Evolutionary conservation across 106 monocot genomes (phyloP), one percentile per base, ranked within the genome.

Genomic region (Dendrobium officinale): DNA sequence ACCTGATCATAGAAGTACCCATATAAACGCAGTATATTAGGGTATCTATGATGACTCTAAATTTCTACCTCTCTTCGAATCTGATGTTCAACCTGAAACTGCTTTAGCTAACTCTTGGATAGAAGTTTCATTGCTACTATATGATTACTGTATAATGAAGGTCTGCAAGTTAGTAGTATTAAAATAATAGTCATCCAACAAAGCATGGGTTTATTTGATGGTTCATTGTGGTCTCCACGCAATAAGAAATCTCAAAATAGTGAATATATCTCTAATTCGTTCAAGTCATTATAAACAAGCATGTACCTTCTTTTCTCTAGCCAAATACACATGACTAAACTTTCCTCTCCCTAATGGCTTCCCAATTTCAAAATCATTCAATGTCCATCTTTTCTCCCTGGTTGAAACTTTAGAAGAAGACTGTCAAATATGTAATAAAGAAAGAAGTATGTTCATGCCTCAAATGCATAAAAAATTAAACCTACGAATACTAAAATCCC

Each of bases 1-100:
- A 99, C 99, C 95, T 99, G 95, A 86, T 99, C 99, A 82, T 99
- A 99, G 80, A 99, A 99, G 78, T 99, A 99, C 0, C 99, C 99
- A 86, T 99, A 99, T 22, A 99, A 78, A 13, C 99, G 95, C 29
- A 99, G 81, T 72, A 99, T 99, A 77, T 99, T 99, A 11, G 93
- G 84, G 59, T 99, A 93, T 22, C 99, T 81, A 15, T 95, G 91
- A 81, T 99, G 99, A 72, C 93, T 93, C 78, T 99, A 95, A 44
- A 99, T 99, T 83, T 99, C 99, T 9, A 99, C 99, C 75, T 99
- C 99, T 67, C 99, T 89, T 9, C 91, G 88, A 55, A 99, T 82
- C 80, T 99, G 99, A 55, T 95, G 99, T 84, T 99, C 99, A 42
- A 99, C 99, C 82, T 95, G 91, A 47, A 95, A 95, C 27, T 99